These are phyloP conservation scores for Lizanozyma gosingica DNA, from an alignment of 1,139 yeast genomes.

Conservation along the genomic window DNA sequence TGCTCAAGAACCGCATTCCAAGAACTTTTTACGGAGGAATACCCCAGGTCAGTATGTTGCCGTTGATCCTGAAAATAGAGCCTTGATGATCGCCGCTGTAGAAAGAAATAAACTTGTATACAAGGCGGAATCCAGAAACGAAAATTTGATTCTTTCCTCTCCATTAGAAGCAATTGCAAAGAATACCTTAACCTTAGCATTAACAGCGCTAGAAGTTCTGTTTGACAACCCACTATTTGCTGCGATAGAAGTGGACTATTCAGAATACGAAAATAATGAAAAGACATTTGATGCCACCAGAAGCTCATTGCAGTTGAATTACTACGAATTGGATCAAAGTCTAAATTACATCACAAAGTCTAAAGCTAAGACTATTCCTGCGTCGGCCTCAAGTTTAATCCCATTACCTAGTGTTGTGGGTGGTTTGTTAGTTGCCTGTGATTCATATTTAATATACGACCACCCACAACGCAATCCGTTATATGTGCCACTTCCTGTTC, in stretches of 20 bases:
- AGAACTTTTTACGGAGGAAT: constrained; percentile 66
- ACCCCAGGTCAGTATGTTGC: constrained; percentile 74
- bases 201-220: constrained; percentile 62
- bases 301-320: constrained; percentile 31
- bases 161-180: constrained; percentile 64
- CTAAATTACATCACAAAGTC: constrained; percentile 62
- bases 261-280: constrained; percentile 6
- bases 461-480: constrained; percentile 8
- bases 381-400: constrained; percentile 20
- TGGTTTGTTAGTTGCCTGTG: constrained; percentile 33
- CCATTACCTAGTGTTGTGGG: constrained; percentile 38
- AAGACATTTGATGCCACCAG: constrained; percentile 10
- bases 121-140: constrained; percentile 22
- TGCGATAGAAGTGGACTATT: constrained; percentile 60
- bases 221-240: constrained; percentile 81
- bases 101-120: constrained; percentile 68
- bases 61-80: constrained; percentile 66
- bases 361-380: constrained; percentile 31
- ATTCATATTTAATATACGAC: constrained; percentile 26
- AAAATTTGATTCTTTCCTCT: constrained; percentile 46
- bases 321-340: constrained; percentile 81
- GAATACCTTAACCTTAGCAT: constrained; percentile 42
- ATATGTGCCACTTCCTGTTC: constrained; percentile 43
- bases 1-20: constrained; percentile 60
- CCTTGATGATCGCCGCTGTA: constrained; percentile 60